phyloP scores from a whole-genome alignment of 2,329 filamentous ascomycete species.

The Aciculosporium take region DNA sequence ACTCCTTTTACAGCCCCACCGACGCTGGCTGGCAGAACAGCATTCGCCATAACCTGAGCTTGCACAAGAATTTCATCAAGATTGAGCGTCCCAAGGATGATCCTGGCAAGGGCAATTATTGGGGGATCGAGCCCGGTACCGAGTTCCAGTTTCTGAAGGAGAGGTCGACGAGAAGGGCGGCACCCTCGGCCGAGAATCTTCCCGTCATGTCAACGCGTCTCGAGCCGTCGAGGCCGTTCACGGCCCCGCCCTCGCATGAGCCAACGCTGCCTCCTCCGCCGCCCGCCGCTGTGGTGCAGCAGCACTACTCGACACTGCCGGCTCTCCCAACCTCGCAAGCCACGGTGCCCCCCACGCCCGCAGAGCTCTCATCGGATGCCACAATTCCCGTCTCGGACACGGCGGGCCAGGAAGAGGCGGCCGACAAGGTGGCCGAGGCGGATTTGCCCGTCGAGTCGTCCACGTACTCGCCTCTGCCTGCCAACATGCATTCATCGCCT shows the following conservation, averaged over 20 bases:
- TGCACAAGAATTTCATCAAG: constrained; percentile 95
- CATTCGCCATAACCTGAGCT: constrained; percentile 91
- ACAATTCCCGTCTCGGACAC: constrained; percentile 61
- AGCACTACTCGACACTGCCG: constrained; percentile 24
- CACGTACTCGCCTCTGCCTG: constrained; percentile 55
- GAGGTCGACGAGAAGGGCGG: constrained; percentile 52
- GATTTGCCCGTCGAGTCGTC: constrained; percentile 31
- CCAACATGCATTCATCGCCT: constrained; percentile 77
- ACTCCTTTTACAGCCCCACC: constrained; percentile 68
- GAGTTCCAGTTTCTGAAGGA: constrained; percentile 84
- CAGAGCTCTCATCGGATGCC: constrained; percentile 61
- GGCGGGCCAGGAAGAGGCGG: constrained; percentile 35
- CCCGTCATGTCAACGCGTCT: constrained; percentile 43
- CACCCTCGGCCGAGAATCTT: constrained; percentile 41
- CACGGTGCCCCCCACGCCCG: constrained; percentile 24
- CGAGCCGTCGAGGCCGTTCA: constrained; percentile 32
- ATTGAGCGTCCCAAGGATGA: constrained; percentile 93
- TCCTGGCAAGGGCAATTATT: constrained; percentile 94
- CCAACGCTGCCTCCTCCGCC: constrained; percentile 37
- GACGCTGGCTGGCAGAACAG: constrained; percentile 98
- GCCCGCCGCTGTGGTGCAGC: constrained; percentile 19
- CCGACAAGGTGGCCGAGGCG: constrained; percentile 28
- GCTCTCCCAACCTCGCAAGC: constrained; percentile 25
- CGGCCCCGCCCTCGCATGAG: constrained; percentile 24
- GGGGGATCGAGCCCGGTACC: constrained; percentile 81